Evolutionary conservation across 805 yeast species (phyloP), one percentile per base, ranked within the genome.

Genomic region (Ogataea corticis): DNA sequence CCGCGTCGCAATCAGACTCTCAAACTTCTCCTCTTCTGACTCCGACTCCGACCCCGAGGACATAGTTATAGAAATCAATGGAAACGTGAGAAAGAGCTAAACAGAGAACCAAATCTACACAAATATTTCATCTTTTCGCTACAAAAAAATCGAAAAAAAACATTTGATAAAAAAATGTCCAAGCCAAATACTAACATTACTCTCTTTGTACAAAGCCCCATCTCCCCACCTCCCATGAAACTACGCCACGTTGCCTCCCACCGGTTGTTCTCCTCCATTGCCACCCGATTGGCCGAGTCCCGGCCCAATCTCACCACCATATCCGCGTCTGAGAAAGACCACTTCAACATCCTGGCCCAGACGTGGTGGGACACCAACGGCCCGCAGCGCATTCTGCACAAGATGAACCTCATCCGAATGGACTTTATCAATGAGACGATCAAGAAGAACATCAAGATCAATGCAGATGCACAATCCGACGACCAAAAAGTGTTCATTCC

Each of bases 341-440:
- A 94, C 65, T 94, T 94, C 67, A 82, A 87, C 55, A 79, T 83
- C 28, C 72, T 94, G 36, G 99, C 99, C 1, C 73, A 85, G n/a
- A 67, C 88, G n/a, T 94, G 99, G 99, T 94, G 99, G 99, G 96
- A 94, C 57, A 82, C 87, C 12, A 68, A 82, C 52, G 99, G 99
- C 0, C 85, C 97, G 1, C 98, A 94, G 62, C 71, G 99, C 32
- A 87, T 94, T 44, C 75, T 94, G 34, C 98, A 94, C 67, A 87
- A 90, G 67, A 92, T 94, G 99, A 94, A 94, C 63, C 71, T 88
- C 40, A 72, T 88, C 42, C 71, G 99, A 51, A 77, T 92, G 85
- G 97, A 90, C 63, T 94, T 90, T 61, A 82, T 94, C 40, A 80
- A 78, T 50, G 76, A 76, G 3, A 83, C 82, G 0, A 68, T 92